Evolutionary conservation across 805 yeast species (phyloP).

Genomic region (Kuraishia hungarica): DNA sequence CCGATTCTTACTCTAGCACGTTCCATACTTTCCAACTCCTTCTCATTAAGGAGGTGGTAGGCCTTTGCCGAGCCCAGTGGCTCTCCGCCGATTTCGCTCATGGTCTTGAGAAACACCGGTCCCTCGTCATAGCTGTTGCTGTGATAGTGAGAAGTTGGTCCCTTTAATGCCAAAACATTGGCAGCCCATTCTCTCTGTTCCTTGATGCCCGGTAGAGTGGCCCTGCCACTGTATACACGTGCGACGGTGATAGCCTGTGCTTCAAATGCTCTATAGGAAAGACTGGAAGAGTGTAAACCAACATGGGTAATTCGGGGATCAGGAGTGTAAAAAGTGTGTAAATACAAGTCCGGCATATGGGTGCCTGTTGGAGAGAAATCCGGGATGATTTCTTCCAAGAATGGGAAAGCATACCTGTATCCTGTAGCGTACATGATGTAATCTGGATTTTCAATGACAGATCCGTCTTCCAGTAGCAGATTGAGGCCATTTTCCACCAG

Average conservation of each 20-base stretch:
- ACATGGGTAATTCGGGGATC: constrained; percentile 26
- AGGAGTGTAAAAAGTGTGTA: constrained; percentile 23
- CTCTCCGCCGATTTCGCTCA: constrained; percentile 18
- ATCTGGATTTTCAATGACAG: constrained; percentile 11
- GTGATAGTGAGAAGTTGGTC: constrained; percentile 22
- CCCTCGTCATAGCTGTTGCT: constrained; percentile 27
- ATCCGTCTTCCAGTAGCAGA: constrained; percentile 16
- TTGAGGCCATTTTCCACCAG: constrained; percentile 6
- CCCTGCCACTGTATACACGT: constrained; percentile 22
- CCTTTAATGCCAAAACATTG: constrained; percentile 18
- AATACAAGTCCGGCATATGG: constrained; percentile 20
- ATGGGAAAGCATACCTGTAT: constrained; percentile 16
- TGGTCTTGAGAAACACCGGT: constrained; percentile 15
- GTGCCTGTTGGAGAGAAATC: constrained; percentile 18
- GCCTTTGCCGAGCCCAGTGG: constrained; percentile 1
- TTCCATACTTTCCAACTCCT: background rate
- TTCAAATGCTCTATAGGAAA: constrained; percentile 31
- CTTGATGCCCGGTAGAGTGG: constrained; percentile 18
- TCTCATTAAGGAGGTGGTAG: background rate
- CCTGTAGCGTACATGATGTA: constrained; percentile 20
- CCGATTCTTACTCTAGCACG: background rate
- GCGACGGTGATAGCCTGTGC: constrained; percentile 30
- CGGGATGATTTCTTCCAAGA: constrained; percentile 12
- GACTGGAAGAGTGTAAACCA: constrained; percentile 29
- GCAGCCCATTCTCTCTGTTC: constrained; percentile 24